Base-by-base conservation (phyloP, 2,329 filamentous ascomycete genomes). In the Stromatinia cepivora region DNA sequence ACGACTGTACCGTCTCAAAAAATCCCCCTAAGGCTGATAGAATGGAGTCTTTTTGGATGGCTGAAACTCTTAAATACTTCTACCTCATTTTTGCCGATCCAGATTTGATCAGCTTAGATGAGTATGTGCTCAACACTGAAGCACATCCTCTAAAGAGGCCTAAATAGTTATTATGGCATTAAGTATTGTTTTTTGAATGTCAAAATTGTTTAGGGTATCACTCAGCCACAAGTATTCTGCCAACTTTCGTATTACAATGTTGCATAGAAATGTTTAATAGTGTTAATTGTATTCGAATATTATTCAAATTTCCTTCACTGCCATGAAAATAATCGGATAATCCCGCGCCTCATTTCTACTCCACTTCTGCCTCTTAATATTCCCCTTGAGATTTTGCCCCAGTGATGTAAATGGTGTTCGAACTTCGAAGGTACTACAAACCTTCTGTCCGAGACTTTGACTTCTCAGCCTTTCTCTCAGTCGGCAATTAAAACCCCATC, bases 31-130 rank as follows among this genome's bases (percentile, higher is more conserved):
- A 79, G 61, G 77, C 80, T 53, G 87, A 90, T 74, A 80, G 81
- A 28, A 86, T 87, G 80, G 88, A 90, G 77, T 73, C 70, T 72
- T 90, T 89, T 76, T 83, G 88, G 78, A 88, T 89, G 74, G 88
- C 87, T 0, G 88, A 90, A 77, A 86, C 88, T 62, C 73, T 90
- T 74, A 90, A 90, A 79, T 90, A 90, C 74, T 80, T 82, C 28
- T 90, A 87, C 77, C 73, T 89, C 71, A 84, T 85, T 3, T 79
- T 77, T 52, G 70, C 72, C 7, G 76, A 88, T 62, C 84, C 85
- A 2, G 81, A 82, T 36, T 71, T 85, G 56, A 79, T 88, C 31
- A 88, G 83, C 77, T 77, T 90, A 75, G 88, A 90, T 78, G 83
- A 88, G 8, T 89, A 82, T 79, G 86, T 89, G 52, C 76, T 85